Evolutionary conservation across 306 rosid genomes (phyloP).

Genomic region (Malus fusca): DNA sequence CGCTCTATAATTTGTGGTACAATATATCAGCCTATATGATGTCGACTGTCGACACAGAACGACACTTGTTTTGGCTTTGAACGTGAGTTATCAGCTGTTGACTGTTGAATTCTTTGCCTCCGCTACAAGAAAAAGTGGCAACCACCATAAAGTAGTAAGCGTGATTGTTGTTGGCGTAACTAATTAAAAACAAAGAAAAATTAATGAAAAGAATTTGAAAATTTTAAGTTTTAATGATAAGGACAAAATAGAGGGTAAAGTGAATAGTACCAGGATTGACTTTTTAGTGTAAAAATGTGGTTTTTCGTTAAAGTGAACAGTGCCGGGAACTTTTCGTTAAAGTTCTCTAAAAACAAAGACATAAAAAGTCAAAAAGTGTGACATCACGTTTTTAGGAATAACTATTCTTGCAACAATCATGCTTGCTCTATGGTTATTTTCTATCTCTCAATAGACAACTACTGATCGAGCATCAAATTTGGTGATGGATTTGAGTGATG

Average conservation of each 20-base stretch:
- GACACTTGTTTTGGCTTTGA: not conserved
- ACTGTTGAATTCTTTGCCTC: not conserved
- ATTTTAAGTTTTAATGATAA: too few species aligned
- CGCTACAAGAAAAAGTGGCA: not conserved
- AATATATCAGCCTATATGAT: not conserved
- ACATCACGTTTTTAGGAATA: not conserved
- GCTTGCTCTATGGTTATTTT: not conserved
- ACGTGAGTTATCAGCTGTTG: not conserved
- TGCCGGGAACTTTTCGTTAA: too few species aligned
- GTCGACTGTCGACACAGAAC: not conserved
- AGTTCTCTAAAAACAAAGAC: too few species aligned
- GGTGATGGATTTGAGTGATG: not conserved
- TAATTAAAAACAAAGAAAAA: too few species aligned
- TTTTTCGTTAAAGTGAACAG: too few species aligned
- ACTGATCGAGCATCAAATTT: too few species aligned
- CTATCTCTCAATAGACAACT: not conserved
- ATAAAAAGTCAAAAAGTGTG: not conserved
- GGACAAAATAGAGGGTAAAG: too few species aligned
- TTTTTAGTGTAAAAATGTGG: too few species aligned
- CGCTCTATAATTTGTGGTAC: not conserved
- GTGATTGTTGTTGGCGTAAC: not conserved
- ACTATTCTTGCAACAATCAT: not conserved
- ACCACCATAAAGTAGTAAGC: too few species aligned
- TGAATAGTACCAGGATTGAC: too few species aligned
- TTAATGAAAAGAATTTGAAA: too few species aligned